Conservation (phyloP, 208 protist species). For the Trypanosoma melophagium region DNA sequence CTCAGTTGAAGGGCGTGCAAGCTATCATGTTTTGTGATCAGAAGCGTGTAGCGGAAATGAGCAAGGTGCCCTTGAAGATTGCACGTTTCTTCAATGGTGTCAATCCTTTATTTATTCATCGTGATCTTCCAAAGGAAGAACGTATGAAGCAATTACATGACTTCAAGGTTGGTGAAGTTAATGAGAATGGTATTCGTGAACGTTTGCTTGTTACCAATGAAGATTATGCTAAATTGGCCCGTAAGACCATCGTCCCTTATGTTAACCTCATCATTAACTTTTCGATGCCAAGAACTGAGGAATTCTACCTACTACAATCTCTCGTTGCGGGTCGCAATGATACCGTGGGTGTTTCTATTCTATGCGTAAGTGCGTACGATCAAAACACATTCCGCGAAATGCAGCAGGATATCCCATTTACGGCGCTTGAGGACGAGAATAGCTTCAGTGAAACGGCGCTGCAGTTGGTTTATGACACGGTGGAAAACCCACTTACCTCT, state of each 20-base stretch:
- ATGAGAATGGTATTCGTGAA: constrained; percentile 78
- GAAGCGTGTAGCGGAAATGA: constrained; percentile 83
- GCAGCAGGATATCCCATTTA: constrained; percentile 65
- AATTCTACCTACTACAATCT: constrained; percentile 88
- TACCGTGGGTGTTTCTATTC: constrained; percentile 80
- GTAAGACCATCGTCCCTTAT: constrained; percentile 86
- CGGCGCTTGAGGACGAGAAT: constrained; percentile 59
- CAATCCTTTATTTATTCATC: constrained; percentile 78
- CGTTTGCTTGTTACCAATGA: constrained; percentile 89
- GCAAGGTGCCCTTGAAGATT: constrained; percentile 43
- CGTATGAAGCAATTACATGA: constrained; percentile 69
- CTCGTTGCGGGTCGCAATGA: constrained; percentile 76
- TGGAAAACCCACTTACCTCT: constrained; percentile 55
- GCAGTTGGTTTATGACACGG: constrained; percentile 83
- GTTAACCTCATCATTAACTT: constrained; percentile 92
- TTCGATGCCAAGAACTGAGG: constrained; percentile 70
- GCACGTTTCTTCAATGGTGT: constrained; percentile 79
- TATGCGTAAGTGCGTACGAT: constrained; percentile 63
- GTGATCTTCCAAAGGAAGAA: constrained; percentile 70
- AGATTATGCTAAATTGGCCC: constrained; percentile 90
- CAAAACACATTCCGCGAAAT: constrained; percentile 51
- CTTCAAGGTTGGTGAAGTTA: constrained; percentile 85
- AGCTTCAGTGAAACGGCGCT: constrained; percentile 63
- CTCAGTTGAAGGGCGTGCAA: constrained; percentile 87
- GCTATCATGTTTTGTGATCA: constrained; percentile 86